Conservation (phyloP, 2,329 filamentous ascomycete species). For the Epichloe sibirici region DNA sequence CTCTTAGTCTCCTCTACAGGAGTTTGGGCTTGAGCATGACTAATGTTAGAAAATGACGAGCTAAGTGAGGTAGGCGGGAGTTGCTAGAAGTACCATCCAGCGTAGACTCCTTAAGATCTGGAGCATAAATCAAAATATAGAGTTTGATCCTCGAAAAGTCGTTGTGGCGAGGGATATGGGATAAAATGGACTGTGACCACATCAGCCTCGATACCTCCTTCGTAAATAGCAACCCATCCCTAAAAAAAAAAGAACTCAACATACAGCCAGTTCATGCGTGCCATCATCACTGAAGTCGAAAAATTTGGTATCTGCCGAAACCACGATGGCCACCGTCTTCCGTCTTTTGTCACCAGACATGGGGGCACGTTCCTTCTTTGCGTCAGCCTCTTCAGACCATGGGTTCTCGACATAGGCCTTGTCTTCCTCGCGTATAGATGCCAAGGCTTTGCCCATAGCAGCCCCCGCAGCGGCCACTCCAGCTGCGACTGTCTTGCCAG, state of each 20-base stretch:
- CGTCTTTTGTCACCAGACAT: conserved; percentile 35
- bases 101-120: conserved; percentile 57
- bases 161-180: conserved; percentile 69
- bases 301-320: conserved; percentile 61
- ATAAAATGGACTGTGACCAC: conserved; percentile 60
- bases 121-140: conserved; percentile 83
- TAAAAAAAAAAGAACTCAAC: conserved; percentile 19
- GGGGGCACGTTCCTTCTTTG: conserved; percentile 39
- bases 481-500: conserved; percentile 68
- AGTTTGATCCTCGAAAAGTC: conserved; percentile 64
- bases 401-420: conserved; percentile 73
- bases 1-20: conserved; percentile 52
- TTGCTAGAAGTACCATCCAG: conserved; percentile 39
- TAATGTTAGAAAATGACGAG: conserved; percentile 84
- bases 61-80: conserved; percentile 50
- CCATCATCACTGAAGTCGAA: conserved; percentile 46
- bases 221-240: background rate
- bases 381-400: conserved; percentile 83
- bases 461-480: conserved; percentile 75
- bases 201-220: conserved; percentile 3
- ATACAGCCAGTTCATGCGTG: conserved; percentile 70
- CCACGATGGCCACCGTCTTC: conserved; percentile 77
- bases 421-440: conserved; percentile 75
- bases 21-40: conserved; percentile 56
- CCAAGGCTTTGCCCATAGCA: conserved; percentile 69